These are phyloP conservation scores for Pythium periplocum DNA, from an alignment of 352 stramenopile genomes.

Conservation along the genomic window DNA sequence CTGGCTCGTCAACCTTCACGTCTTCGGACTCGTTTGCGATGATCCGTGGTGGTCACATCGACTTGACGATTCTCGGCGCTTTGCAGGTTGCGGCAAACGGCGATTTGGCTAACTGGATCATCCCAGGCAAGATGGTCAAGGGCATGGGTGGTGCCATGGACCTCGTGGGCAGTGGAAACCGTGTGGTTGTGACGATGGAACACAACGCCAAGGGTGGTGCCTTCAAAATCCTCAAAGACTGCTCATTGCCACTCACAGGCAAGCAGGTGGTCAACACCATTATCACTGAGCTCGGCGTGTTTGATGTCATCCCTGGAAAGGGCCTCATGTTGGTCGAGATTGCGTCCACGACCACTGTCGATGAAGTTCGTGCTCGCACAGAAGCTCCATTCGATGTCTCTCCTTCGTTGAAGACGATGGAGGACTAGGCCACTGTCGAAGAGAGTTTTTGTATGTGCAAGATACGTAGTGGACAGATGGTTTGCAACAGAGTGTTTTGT, in stretches of 20 bases:
- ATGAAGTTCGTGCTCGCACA: constrained; percentile 75
- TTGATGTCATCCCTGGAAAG: constrained; percentile 54
- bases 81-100: constrained; percentile 92
- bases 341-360: constrained; percentile 68
- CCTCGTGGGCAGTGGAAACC: constrained; percentile 89
- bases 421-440: constrained; percentile 18
- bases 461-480: too few relatives aligned
- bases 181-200: constrained; percentile 97
- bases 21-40: constrained; percentile 95
- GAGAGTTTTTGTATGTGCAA: too few relatives aligned
- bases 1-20: constrained; percentile 92
- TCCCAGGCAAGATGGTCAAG: constrained; percentile 96
- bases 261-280: constrained; percentile 92
- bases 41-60: constrained; percentile 95
- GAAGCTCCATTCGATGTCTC: constrained; percentile 76
- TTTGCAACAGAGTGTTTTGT: too few relatives aligned
- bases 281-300: constrained; percentile 91
- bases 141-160: constrained; percentile 98
- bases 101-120: constrained; percentile 96
- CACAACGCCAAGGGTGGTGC: constrained; percentile 93
- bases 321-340: constrained; percentile 89
- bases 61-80: constrained; percentile 95
- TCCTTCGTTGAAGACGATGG: constrained; percentile 53
- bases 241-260: constrained; percentile 92
- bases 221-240: constrained; percentile 94